phyloP scores from a whole-genome alignment of 2,329 filamentous ascomycete genomes.

The Monilinia vaccinii-corymbosi region DNA sequence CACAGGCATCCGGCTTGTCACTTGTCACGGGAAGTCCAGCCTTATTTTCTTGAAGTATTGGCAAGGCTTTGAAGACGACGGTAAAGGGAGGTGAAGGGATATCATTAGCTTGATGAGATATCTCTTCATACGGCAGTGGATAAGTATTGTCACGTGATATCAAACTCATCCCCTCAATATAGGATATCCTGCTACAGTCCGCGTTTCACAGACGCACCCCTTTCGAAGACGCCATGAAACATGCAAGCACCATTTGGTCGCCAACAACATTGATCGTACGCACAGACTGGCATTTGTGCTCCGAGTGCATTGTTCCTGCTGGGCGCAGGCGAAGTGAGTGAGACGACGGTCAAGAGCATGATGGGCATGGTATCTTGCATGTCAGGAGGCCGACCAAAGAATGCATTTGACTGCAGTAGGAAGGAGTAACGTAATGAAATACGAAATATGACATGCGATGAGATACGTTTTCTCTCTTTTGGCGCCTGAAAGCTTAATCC shows the following conservation, averaged over 20 bases:
- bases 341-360: not conserved
- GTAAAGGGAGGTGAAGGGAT: too few species aligned
- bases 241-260: not conserved
- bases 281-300: not conserved
- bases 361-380: not conserved
- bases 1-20: too few species aligned
- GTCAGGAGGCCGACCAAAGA: too few species aligned
- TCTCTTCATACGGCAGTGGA: too few species aligned
- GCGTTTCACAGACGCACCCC: not conserved
- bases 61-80: too few species aligned
- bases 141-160: too few species aligned
- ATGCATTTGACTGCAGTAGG: not conserved
- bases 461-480: not conserved
- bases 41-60: too few species aligned
- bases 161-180: too few species aligned
- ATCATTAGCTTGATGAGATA: too few species aligned
- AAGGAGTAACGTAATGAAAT: not conserved
- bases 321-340: too few species aligned
- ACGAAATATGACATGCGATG: not conserved
- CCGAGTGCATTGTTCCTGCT: not conserved
- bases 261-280: not conserved
- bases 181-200: conserved; percentile 1
- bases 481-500: conserved; percentile 2
- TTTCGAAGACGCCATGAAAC: conserved; percentile 1
- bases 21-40: not conserved